Conservation (phyloP, 2,329 filamentous ascomycete genomes). For the Cladosporium austrohemisphaericum region DNA sequence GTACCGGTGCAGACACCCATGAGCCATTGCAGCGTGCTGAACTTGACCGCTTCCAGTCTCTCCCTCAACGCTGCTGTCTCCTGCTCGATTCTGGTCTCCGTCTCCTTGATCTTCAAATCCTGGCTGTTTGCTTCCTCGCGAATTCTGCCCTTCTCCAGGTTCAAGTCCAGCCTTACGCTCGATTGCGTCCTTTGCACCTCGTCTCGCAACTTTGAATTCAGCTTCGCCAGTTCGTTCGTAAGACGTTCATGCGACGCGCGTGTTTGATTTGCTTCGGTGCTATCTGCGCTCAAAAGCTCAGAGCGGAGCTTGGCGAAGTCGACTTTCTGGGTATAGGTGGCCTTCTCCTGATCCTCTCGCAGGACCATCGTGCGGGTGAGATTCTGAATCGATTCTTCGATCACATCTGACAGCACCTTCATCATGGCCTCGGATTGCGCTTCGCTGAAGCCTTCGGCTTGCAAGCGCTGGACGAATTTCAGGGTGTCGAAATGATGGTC, state of each 20-base stretch:
- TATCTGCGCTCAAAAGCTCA: conserved; percentile 87
- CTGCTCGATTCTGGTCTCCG: conserved; percentile 96
- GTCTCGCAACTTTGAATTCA: conserved; percentile 83
- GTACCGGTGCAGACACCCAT: conserved; percentile 72
- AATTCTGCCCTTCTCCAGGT: conserved; percentile 94
- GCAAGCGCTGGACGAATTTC: conserved; percentile 88
- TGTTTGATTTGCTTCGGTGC: conserved; percentile 83
- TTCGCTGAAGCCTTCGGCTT: conserved; percentile 90
- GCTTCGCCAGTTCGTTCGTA: conserved; percentile 90
- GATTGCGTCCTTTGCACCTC: conserved; percentile 94
- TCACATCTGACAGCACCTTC: conserved; percentile 93
- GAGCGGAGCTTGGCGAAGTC: conserved; percentile 97
- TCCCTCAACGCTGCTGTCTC: conserved; percentile 88
- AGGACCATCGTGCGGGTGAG: conserved; percentile 96
- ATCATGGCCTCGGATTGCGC: conserved; percentile 97
- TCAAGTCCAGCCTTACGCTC: conserved; percentile 85
- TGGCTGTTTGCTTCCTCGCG: conserved; percentile 93
- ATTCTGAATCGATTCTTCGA: conserved; percentile 97
- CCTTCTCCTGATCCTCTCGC: conserved; percentile 83
- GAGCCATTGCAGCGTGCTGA: conserved; percentile 95
- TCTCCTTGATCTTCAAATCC: conserved; percentile 98
- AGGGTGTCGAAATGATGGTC: conserved; percentile 98
- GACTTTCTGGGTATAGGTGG: conserved; percentile 79
- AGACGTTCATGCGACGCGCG: conserved; percentile 86
- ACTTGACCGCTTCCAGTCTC: conserved; percentile 95